phyloP scores from a whole-genome alignment of 805 yeast species.

The Pichia occidentalis region DNA sequence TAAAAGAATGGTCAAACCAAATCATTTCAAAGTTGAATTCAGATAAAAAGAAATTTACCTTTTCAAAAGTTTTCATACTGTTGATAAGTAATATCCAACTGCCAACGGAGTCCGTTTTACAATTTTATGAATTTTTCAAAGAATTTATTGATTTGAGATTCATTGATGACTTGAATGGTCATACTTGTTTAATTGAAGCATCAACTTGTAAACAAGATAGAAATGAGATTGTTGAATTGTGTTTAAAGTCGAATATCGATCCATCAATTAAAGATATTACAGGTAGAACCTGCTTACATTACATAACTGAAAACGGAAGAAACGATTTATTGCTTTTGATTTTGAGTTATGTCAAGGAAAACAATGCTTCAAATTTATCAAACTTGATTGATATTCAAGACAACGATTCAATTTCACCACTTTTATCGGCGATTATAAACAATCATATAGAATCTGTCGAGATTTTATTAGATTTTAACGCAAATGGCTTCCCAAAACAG shows the following conservation, averaged over 20 bases:
- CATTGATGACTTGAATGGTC: conserved; percentile 65
- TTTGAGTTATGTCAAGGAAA: conserved; percentile 16
- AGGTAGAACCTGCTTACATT: conserved; percentile 82
- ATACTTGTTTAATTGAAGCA: conserved; percentile 72
- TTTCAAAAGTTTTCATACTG: conserved; percentile 68
- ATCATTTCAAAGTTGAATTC: conserved; percentile 38
- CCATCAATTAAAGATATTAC: conserved; percentile 47
- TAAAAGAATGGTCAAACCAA: conserved; percentile 35
- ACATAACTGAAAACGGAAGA: conserved; percentile 63
- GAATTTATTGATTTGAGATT: conserved; percentile 54
- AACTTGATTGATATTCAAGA: conserved; percentile 46
- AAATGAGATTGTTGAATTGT: conserved; percentile 22
- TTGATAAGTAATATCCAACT: conserved; percentile 61
- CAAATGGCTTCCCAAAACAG: conserved; percentile 41
- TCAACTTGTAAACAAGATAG: conserved; percentile 28
- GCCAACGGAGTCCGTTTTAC: conserved; percentile 52
- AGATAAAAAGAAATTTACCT: conserved; percentile 35
- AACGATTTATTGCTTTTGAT: conserved; percentile 34
- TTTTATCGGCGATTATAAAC: conserved; percentile 69
- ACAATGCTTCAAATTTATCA: conserved; percentile 14
- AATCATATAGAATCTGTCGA: conserved; percentile 51
- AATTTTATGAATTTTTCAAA: conserved; percentile 41
- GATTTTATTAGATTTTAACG: conserved; percentile 43
- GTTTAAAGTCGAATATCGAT: conserved; percentile 22
- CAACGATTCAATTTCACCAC: conserved; percentile 74